Base-by-base conservation (phyloP, 768 basidiomycete genomes). In the Rhodotorula diobovata region DNA sequence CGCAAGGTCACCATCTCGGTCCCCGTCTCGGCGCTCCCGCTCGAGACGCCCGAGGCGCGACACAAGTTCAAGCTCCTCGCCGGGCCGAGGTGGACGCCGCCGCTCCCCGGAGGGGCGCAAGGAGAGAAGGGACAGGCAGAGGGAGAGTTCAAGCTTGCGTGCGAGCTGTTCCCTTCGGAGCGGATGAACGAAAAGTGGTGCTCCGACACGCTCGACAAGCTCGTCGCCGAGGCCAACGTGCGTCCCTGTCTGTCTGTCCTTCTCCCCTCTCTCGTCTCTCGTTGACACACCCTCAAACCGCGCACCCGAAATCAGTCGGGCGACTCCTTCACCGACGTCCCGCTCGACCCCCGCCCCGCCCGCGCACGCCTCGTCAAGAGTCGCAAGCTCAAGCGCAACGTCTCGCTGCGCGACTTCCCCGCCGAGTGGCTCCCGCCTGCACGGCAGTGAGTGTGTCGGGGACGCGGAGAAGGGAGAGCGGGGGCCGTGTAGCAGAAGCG, bases 171-270 rank as follows among this genome's bases (percentile, higher is more conserved):
- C 80, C 87, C 88, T 14, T 84, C 86, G 74, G 86, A 88, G 4
- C 84, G 86, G 37, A 89, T 90, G 90, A 99, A 99, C 81, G 83
- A 95, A 77, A 95, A 94, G 80, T 95, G 92, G 90, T 91, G 90
- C 51, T 90, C 89, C 74, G 94, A 98, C 78, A 85, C 87, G 25
- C 80, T 99, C 65, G 90, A 93, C 77, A 82, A 85, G 75, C 81
- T 99, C 54, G 79, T 97, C 71, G 81, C 80, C n/a, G 88, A 88
- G 77, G 91, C 93, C 18, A 92, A 93, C 80, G 95, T 96, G 78
- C 76, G 91, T 50, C 14, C 20, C 11, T 30, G 34, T 4, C 58
- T n/a, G 25, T 28, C 30, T 54, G 37, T 20, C 21, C 25, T 41
- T 37, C 50, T 34, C 46, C 37, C 30, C 15, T 23, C 14, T 5